Conservation (phyloP, 345 rosid genomes). For the Euphorbia pulcherrima region DNA sequence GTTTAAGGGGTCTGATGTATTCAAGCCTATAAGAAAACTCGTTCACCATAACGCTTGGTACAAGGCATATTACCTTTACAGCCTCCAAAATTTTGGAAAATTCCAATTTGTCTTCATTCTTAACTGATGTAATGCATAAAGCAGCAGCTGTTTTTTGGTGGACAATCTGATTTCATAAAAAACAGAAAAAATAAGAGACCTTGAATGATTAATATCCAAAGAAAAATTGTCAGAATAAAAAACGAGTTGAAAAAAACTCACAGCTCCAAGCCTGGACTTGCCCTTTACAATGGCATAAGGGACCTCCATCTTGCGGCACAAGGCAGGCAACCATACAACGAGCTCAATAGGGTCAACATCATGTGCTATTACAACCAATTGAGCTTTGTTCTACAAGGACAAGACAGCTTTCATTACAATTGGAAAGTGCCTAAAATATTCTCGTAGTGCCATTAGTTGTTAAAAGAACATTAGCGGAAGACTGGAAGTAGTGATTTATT, state of each 20-base stretch:
- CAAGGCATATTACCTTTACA: constrained; percentile 43
- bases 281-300: constrained; percentile 82
- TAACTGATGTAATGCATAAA: constrained; percentile 66
- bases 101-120: constrained; percentile 75
- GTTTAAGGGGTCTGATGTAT: too few species aligned
- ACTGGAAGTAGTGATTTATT: too few species aligned
- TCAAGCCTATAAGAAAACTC: too few species aligned
- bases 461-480: too few species aligned
- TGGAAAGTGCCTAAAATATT: too few species aligned
- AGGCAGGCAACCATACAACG: constrained; percentile 81
- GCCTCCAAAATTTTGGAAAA: constrained; percentile 73
- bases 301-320: constrained; percentile 87
- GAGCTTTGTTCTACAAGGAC: constrained; percentile 61
- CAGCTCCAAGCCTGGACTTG: constrained; percentile 70
- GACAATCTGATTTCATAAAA: constrained; percentile 44
- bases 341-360: constrained; percentile 85
- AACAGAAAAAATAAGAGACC: not conserved
- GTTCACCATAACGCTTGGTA: too few species aligned
- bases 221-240: not conserved
- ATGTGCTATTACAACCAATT: constrained; percentile 72
- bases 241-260: constrained; percentile 12
- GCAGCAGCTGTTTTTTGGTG: constrained; percentile 71
- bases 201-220: not conserved
- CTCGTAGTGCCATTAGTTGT: too few species aligned
- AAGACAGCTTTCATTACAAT: not conserved